Conservation (phyloP, 163 green algal species). For the Prototheca cutis region DNA sequence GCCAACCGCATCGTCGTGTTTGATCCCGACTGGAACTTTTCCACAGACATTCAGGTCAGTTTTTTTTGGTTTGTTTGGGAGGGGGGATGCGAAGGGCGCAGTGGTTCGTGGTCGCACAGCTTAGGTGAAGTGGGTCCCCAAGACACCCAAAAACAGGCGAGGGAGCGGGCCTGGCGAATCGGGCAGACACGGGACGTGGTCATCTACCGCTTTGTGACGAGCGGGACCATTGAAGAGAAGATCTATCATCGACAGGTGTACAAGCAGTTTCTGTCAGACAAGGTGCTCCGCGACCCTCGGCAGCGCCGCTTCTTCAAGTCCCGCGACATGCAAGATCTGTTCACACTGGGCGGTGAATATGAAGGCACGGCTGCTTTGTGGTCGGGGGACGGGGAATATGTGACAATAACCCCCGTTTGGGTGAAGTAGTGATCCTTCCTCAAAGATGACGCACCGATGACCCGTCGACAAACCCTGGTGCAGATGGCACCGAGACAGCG, state of each 20-base stretch:
- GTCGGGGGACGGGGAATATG: too few species aligned
- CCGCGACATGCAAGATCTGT: conserved; percentile 81
- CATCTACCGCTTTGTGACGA: conserved; percentile 80
- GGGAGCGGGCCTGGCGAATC: conserved; percentile 94
- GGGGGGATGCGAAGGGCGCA: too few species aligned
- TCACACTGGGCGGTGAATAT: conserved; percentile 79
- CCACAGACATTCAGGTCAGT: conserved; percentile 72
- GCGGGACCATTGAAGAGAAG: conserved; percentile 84
- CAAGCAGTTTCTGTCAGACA: conserved; percentile 94
- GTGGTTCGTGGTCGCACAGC: too few species aligned
- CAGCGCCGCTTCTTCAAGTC: conserved; percentile 90
- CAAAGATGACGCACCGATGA: not conserved
- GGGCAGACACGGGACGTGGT: conserved; percentile 78
- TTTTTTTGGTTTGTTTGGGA: too few species aligned
- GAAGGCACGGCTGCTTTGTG: conserved; percentile 8
- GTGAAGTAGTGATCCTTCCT: too few species aligned
- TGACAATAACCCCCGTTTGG: too few species aligned
- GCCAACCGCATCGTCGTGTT: conserved; percentile 87
- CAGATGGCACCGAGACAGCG: conserved; percentile 60
- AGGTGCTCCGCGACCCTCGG: conserved; percentile 81
- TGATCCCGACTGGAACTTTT: conserved; percentile 95
- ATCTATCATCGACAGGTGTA: conserved; percentile 93
- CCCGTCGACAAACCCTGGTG: conserved; percentile 2
- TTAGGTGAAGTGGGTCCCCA: too few species aligned
- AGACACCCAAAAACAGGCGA: too few species aligned